Evolutionary conservation across 2,329 filamentous ascomycete genomes (phyloP), one percentile per base, ranked within the genome.

Genomic region (Paraphoma sp.): DNA sequence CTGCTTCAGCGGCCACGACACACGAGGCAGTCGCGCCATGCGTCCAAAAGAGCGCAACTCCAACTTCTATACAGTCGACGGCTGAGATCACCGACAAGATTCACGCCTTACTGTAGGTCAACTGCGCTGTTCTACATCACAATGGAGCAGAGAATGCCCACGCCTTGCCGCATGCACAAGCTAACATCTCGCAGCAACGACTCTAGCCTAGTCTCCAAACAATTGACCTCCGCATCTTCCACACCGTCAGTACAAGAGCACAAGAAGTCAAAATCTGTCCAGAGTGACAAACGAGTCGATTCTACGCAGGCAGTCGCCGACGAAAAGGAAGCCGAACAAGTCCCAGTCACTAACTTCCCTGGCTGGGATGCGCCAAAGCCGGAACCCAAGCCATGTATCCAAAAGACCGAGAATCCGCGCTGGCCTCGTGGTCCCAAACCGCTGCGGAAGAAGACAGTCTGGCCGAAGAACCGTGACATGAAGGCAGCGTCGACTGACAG

Each of bases 391-490:
- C 48, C 46, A 30, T 31, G 42, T 18, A 29, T 42, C 10, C 33
- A 45, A 3, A 65, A 51, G 38, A 55, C 45, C 2, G 48, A 48
- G 36, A 73, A 68, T 31, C 46, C 56, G 11, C 60, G 54, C 17
- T 62, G 63, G 63, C 57, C 59, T n/a, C 51, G 45, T 23, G 38
- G 33, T 36, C 33, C 42, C 47, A 17, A 48, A 48, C 16, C 12
- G 14, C 52, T 45, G 41, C 59, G 17, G 2, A 60, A 56, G 44
- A 57, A 61, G 45, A 50, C 31, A 18, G 46, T 53, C 1, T 76
- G 73, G 73, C 66, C 64, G 2, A 75, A 75, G 52, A 30, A 57
- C 7, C 57, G 63, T 6, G 73, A 75, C 1, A 70, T 76, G 62
- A 69, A 56, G 42, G 47, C 62, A 3, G 18, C 51, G 8, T 57